A percentile compares a stretch with the other conserved stretches of the same genome.
Conservation (phyloP, 345 rosid species). For the Xanthoceras sorbifolium region DNA sequence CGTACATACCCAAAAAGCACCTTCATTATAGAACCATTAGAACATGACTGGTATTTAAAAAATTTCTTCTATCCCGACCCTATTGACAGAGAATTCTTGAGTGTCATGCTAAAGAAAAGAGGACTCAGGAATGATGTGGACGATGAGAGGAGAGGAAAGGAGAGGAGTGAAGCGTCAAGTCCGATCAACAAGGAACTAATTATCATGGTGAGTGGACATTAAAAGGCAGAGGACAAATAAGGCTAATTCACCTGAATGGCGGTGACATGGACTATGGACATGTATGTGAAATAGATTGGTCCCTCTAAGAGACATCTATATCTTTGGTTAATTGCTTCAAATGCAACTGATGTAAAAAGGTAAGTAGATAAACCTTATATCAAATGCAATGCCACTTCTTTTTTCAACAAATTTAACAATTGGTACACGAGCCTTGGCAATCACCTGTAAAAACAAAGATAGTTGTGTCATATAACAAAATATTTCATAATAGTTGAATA, state of each 20-base stretch:
- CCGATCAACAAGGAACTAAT: background rate
- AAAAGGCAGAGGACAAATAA: background rate
- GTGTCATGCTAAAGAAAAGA: background rate
- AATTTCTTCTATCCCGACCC: background rate
- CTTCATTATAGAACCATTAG: too few relatives aligned
- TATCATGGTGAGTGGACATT: background rate
- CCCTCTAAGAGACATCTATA: constrained; percentile 4
- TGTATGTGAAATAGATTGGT: background rate
- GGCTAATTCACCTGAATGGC: background rate
- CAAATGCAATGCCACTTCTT: constrained; percentile 78
- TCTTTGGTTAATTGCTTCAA: background rate
- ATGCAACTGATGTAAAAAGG: constrained; percentile 10
- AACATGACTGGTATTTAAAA: background rate
- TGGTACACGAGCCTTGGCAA: constrained; percentile 94
- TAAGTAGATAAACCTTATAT: constrained; percentile 58
- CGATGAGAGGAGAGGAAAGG: background rate
- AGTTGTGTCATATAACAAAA: constrained; percentile 15
- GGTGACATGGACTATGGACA: background rate
- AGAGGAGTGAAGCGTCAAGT: background rate
- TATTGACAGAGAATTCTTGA: background rate
- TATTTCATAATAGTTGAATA: background rate
- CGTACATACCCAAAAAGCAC: background rate
- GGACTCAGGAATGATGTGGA: background rate
- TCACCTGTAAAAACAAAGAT: constrained; percentile 52
- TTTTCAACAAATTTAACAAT: constrained; percentile 90